Conservation (phyloP, 441 rosid species). For the Pelargonium cotyledonis region DNA sequence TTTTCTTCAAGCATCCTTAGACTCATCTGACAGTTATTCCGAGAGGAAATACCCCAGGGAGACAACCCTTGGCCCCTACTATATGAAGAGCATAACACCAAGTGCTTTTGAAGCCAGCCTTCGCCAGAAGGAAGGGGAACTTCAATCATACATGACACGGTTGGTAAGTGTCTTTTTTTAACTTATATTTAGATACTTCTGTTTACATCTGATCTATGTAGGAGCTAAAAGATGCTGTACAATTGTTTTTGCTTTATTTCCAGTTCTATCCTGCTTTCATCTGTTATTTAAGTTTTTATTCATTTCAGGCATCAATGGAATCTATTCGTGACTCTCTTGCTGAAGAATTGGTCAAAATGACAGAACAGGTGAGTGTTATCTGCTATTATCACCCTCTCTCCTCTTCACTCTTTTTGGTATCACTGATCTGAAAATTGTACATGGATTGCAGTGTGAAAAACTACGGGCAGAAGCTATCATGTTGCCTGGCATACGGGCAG, state of each 20-base stretch:
- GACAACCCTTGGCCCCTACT: constrained; percentile 62
- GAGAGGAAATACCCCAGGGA: constrained; percentile 71
- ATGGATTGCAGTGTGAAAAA: constrained; percentile 70
- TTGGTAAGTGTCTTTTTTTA: constrained; percentile 48
- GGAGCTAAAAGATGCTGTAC: not conserved
- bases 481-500: constrained; percentile 79
- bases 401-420: not conserved
- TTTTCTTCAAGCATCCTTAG: constrained; percentile 89
- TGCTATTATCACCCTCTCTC: not conserved
- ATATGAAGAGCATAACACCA: constrained; percentile 86
- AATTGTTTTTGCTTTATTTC: not conserved
- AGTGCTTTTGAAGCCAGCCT: constrained; percentile 87
- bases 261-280: not conserved
- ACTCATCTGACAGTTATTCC: constrained; percentile 60
- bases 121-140: constrained; percentile 98
- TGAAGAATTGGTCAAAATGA: constrained; percentile 92
- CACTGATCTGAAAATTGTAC: not conserved
- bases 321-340: constrained; percentile 94
- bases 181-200: constrained; percentile 4
- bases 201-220: not conserved
- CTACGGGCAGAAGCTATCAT: constrained; percentile 58
- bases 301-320: constrained; percentile 78
- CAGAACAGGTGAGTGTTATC: constrained; percentile 56
- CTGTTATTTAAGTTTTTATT: constrained; percentile 19
- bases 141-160: constrained; percentile 93